Percentiles rank a stretch among this genome's conserved stretches.
These are phyloP conservation scores for Aspergillus chevalieri DNA, from an alignment of 2,329 filamentous ascomycete species.

Conservation along the genomic window DNA sequence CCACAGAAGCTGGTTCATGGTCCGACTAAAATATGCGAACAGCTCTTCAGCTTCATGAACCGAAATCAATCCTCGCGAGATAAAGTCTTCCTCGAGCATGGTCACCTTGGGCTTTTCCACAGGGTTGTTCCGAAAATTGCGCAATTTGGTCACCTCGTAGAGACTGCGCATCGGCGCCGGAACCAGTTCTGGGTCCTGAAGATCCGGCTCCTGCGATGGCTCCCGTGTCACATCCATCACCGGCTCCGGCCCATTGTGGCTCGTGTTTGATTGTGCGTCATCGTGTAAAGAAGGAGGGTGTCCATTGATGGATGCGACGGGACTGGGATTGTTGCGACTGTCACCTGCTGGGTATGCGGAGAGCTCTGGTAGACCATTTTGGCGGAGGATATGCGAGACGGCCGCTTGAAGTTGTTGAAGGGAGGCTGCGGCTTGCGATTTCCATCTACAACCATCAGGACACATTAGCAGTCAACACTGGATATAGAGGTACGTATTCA, in stretches of 20 bases:
- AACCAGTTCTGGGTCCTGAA: slow-evolving; percentile 39
- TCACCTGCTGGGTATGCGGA: slow-evolving; percentile 31
- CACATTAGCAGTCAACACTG: not conserved
- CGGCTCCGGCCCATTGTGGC: slow-evolving; percentile 21
- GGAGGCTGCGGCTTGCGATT: slow-evolving; percentile 36
- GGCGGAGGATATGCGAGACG: slow-evolving; percentile 41
- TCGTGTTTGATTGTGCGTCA: slow-evolving; percentile 21
- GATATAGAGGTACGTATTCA: not conserved
- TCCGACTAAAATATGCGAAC: slow-evolving; percentile 47
- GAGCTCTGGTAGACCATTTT: slow-evolving; percentile 38
- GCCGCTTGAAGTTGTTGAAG: slow-evolving; percentile 41
- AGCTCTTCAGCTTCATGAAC: slow-evolving; percentile 47
- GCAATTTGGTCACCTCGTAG: slow-evolving; percentile 50
- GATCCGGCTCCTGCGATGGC: slow-evolving; percentile 38
- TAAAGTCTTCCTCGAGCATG: slow-evolving; percentile 44
- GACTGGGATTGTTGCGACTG: slow-evolving; percentile 18
- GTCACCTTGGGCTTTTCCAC: slow-evolving; percentile 31
- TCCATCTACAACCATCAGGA: slow-evolving; percentile 36
- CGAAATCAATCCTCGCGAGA: slow-evolving; percentile 44
- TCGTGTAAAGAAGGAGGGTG: slow-evolving; percentile 20
- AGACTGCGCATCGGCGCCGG: slow-evolving; percentile 50
- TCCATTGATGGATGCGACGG: slow-evolving; percentile 23
- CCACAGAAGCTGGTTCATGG: slow-evolving; percentile 49
- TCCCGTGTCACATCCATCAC: slow-evolving; percentile 42
- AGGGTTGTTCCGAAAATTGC: slow-evolving; percentile 35